Conservation (phyloP, 2,329 filamentous ascomycete genomes). For the Botrytis byssoidea region DNA sequence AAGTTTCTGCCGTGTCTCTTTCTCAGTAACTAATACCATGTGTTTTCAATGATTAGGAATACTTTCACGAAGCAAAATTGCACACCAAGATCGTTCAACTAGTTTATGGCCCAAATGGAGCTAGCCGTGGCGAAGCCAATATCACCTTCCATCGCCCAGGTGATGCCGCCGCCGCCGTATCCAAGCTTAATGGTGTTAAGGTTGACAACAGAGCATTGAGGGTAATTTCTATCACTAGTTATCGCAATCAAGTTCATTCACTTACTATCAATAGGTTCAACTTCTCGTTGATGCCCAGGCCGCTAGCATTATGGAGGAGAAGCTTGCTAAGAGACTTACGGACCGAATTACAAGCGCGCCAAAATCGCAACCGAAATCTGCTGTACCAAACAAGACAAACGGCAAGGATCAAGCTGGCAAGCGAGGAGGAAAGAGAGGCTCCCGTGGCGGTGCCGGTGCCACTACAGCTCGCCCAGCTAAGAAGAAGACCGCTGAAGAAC, state of each 20-base stretch:
- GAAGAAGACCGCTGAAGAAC: conserved; percentile 91
- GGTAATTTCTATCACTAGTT: conserved; percentile 65
- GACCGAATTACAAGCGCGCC: conserved; percentile 71
- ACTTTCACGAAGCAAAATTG: conserved; percentile 70
- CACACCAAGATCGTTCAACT: conserved; percentile 57
- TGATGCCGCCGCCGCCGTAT: conserved; percentile 80
- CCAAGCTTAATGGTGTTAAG: conserved; percentile 80
- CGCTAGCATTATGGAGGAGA: conserved; percentile 56
- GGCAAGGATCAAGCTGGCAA: conserved; percentile 49
- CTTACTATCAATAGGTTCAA: conserved; percentile 64
- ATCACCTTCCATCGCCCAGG: conserved; percentile 81
- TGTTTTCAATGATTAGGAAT: conserved; percentile 73
- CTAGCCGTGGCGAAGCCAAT: conserved; percentile 88
- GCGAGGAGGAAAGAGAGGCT: conserved; percentile 40
- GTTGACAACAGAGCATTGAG: conserved; percentile 91
- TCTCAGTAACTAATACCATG: conserved; percentile 64
- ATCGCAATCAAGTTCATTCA: neutral
- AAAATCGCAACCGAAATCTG: conserved; percentile 78
- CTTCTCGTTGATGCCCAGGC: conserved; percentile 79
- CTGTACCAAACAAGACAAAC: conserved; percentile 72
- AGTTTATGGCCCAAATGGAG: conserved; percentile 88
- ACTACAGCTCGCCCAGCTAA: conserved; percentile 64
- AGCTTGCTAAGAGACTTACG: conserved; percentile 67
- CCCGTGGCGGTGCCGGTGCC: conserved; percentile 45
- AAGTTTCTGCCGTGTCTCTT: conserved; percentile 38